A percentile compares a stretch with the other conserved stretches of the same genome.
These are phyloP conservation scores for Neurospora sp. DNA, from an alignment of 495 filamentous ascomycete genomes.

Conservation along the genomic window DNA sequence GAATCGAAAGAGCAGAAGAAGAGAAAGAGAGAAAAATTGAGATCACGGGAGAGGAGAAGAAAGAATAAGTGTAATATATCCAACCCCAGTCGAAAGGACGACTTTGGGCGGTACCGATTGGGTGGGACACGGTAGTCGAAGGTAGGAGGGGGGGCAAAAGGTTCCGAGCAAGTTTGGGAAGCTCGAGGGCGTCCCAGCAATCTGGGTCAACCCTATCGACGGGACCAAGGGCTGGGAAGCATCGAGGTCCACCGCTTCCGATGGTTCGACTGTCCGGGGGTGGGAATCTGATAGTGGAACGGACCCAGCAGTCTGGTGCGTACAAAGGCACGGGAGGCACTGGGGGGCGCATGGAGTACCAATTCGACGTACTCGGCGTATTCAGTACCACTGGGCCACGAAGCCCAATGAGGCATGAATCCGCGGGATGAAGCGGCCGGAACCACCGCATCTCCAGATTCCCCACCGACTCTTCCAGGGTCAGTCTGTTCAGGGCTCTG, in stretches of 20 bases:
- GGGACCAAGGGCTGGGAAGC: background rate
- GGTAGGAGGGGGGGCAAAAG: background rate
- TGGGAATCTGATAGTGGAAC: background rate
- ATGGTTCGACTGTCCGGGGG: background rate
- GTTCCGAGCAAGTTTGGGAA: background rate
- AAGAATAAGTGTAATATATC: background rate
- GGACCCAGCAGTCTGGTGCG: background rate
- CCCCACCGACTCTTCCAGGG: background rate
- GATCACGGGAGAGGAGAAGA: background rate
- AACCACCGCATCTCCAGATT: background rate
- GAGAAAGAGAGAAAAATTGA: background rate
- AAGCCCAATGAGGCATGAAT: background rate
- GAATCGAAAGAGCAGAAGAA: background rate
- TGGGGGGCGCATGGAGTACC: background rate
- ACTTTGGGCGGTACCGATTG: background rate
- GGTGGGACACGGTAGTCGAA: background rate
- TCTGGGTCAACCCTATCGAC: slow-evolving; percentile 8
- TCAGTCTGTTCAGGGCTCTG: background rate
- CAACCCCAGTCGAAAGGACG: background rate
- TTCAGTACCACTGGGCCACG: background rate
- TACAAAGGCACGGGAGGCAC: background rate
- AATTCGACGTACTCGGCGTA: background rate
- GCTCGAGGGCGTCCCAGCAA: slow-evolving; percentile 8
- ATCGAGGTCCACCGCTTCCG: background rate
- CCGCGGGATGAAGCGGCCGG: background rate